phyloP scores from a whole-genome alignment of 2,329 filamentous ascomycete genomes.

The Pseudogymnoascus sp. region DNA sequence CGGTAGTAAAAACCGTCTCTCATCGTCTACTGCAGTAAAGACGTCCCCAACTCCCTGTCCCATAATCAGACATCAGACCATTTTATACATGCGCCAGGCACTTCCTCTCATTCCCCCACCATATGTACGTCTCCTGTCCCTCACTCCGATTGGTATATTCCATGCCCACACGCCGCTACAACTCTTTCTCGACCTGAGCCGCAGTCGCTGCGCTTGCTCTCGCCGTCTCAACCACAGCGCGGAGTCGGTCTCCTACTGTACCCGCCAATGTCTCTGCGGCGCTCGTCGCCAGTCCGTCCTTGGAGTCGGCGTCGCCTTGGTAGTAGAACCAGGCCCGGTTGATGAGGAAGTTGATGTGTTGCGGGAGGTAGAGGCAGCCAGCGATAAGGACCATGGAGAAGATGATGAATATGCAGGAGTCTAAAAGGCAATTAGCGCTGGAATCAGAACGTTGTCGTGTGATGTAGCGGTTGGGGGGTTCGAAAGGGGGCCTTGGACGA shows the following conservation, averaged over 20 bases:
- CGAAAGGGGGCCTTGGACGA: neutral
- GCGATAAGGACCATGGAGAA: slow-evolving; percentile 79
- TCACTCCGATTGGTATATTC: neutral
- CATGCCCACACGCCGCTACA: slow-evolving; percentile 15
- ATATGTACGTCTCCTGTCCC: neutral
- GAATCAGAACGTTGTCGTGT: neutral
- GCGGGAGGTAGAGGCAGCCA: slow-evolving; percentile 82
- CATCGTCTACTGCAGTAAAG: neutral
- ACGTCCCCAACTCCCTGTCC: neutral
- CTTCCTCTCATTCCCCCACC: neutral
- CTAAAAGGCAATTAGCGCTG: slow-evolving; percentile 38
- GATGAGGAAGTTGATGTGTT: slow-evolving; percentile 75
- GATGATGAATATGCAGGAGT: slow-evolving; percentile 85
- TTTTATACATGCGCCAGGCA: slow-evolving; percentile 6
- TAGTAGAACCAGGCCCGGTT: slow-evolving; percentile 92
- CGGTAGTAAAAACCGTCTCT: neutral
- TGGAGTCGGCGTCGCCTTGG: slow-evolving; percentile 54
- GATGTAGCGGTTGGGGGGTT: neutral
- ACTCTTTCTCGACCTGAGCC: slow-evolving; percentile 21
- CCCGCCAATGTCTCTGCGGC: slow-evolving; percentile 18
- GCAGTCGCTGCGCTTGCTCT: slow-evolving; percentile 15
- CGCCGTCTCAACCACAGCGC: slow-evolving; percentile 16
- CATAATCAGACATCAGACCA: neutral
- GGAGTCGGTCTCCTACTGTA: slow-evolving; percentile 23
- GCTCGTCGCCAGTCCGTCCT: slow-evolving; percentile 17